Conservation (phyloP, 2,329 filamentous ascomycete genomes). For the Drechslerella dactyloides region DNA sequence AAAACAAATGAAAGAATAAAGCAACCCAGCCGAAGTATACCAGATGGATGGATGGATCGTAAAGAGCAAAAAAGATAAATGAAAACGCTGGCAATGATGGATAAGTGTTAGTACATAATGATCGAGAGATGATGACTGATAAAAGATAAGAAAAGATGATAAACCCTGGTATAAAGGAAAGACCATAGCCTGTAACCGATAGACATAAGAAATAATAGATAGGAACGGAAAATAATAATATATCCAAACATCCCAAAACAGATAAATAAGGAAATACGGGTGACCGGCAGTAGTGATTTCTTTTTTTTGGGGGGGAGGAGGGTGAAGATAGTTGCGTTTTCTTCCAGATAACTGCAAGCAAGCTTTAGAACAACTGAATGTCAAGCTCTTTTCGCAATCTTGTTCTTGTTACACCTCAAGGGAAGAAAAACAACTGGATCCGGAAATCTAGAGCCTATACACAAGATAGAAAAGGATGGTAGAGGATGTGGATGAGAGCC, state of each 20-base stretch:
- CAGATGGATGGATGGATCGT: constrained; percentile 16
- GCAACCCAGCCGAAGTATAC: constrained; percentile 39
- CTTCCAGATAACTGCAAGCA: constrained; percentile 5
- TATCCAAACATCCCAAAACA: neutral
- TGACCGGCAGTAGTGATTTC: constrained; percentile 4
- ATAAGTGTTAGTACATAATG: constrained; percentile 21
- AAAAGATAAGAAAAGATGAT: constrained; percentile 11
- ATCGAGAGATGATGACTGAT: too few species aligned
- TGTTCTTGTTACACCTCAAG: constrained; percentile 38
- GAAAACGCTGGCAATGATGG: constrained; percentile 52
- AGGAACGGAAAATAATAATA: constrained; percentile 19
- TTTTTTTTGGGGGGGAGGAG: constrained; percentile 13
- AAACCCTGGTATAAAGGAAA: constrained; percentile 48
- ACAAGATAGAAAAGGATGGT: constrained; percentile 31
- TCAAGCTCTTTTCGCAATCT: constrained; percentile 12
- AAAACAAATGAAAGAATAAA: constrained; percentile 37
- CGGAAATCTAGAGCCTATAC: constrained; percentile 45
- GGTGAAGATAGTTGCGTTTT: constrained; percentile 24
- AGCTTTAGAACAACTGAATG: constrained; percentile 1
- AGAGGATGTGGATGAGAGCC: neutral
- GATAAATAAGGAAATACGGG: constrained; percentile 19
- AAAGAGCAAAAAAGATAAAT: constrained; percentile 36
- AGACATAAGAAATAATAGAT: constrained; percentile 30
- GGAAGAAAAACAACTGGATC: constrained; percentile 19
- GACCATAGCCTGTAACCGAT: constrained; percentile 42